Base-by-base conservation (phyloP, 495 filamentous ascomycete genomes). In the Aspergillus cavernicola region DNA sequence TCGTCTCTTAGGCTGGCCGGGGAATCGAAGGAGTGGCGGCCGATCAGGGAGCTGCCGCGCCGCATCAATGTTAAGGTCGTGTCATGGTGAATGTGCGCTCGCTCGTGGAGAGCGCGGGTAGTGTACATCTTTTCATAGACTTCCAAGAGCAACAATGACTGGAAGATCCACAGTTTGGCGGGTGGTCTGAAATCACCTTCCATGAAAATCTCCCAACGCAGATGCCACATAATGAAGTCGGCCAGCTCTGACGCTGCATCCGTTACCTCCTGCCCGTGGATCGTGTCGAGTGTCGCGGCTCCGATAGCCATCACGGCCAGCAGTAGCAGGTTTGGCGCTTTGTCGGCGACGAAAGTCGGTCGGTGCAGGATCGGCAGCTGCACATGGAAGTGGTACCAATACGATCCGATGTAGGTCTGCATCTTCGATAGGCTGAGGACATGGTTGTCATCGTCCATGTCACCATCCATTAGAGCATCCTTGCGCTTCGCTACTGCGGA, bases 91-190 rank as follows among this genome's bases (percentile, higher is more conserved):
- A 98, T 96, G 58, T 97, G 93, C 6, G 92, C 93, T 55, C 93
- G 83, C 70, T 98, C 93, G 69, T 98, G 93, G 22, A 97, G 78
- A 32, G 88, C 84, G 40, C 91, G 79, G 1, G 90, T 96, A 22
- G 90, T 90, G 64, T 92, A 96, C 83, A 93, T 90, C 76, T 98
- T 98, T 72, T 98, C 93, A 65, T 93, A 97, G 0, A 96, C 76
- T 62, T 98, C 93, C 37, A 98, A 76, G 6, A 98, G 75, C 12
- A 98, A 67, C 35, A 97, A 73, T 0, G 93, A 86, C 65, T 98
- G 93, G 69, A 97, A 97, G 16, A 96, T 81, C 93, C 93, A 98
- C n/a, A 98, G 76, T 69, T 95, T 93, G 13, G 93, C 93, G 3
- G 93, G 92, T 7, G 93, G 92, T n/a, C 87, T 77, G 68, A 92